Percentiles rank a stretch among this genome's conserved stretches.
Evolutionary conservation across 768 basidiomycete species (phyloP).

Genomic region (Lenzites betulinus): DNA sequence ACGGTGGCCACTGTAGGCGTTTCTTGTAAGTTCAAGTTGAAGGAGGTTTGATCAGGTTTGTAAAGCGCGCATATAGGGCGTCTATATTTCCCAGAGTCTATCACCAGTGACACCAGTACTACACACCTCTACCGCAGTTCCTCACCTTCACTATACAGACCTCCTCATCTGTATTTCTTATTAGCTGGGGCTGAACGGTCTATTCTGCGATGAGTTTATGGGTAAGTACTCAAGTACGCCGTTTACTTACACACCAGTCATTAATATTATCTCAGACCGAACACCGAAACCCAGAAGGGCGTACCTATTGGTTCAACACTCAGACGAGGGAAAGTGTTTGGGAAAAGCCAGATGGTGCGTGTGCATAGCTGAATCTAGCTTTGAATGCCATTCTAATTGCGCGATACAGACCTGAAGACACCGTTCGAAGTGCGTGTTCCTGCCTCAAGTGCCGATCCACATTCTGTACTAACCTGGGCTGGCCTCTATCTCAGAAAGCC

Average conservation of each 20-base stretch:
- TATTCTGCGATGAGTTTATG: conserved; percentile 19
- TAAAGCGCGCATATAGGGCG: no score
- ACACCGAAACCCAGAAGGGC: conserved; percentile 92
- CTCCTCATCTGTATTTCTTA: background rate
- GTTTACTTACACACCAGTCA: background rate
- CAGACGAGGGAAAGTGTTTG: conserved; percentile 89
- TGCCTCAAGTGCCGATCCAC: no score
- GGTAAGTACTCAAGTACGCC: conserved; percentile 14
- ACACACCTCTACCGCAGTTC: background rate
- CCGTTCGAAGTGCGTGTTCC: conserved; percentile 75
- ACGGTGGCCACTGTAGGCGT: no score
- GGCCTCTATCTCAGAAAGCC: conserved; percentile 59
- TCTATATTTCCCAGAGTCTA: background rate
- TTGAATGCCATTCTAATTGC: background rate
- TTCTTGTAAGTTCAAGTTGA: no score
- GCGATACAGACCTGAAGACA: conserved; percentile 72
- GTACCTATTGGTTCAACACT: conserved; percentile 98
- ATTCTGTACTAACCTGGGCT: background rate
- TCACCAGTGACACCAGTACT: background rate
- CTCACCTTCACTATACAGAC: no score
- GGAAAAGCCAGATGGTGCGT: conserved; percentile 94
- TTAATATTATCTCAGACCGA: conserved; percentile 64
- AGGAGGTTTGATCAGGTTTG: no score
- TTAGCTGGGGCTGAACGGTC: background rate
- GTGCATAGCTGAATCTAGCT: background rate